Evolutionary conservation across 495 filamentous ascomycete genomes (phyloP), one percentile per base, ranked within the genome.

Genomic region (Stereocaulon alpinum): DNA sequence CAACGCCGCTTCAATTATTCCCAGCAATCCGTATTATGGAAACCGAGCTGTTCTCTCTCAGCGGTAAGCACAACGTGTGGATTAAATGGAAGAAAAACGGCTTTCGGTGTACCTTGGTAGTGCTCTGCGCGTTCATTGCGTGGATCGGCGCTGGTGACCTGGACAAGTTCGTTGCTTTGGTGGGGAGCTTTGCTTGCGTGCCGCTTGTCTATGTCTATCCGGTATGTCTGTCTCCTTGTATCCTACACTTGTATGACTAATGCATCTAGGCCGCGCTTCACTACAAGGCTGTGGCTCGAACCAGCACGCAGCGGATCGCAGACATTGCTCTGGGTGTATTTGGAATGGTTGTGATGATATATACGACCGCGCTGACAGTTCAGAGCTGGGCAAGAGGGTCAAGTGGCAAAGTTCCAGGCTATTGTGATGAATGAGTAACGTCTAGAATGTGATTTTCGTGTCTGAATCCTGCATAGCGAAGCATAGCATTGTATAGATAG

Each of bases 81-180:
- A 95, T 97, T 76, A 98, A 98, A 74, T 96, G 92, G 92, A 85
- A 94, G 78, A 98, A 98, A 83, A 98, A 98, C 64, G 75, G 84
- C 56, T 97, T 93, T 76, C 86, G 93, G 40, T 97, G 96, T 74
- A 82, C 91, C 66, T 80, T 96, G 43, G 93, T 97, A 56, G 79
- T 87, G 63, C 67, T 91, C 37, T 96, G 91, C 67, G 87, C 91
- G 3, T 66, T 87, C 43, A 84, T 96, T 62, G 91, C 91, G 1
- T 97, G 91, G 91, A 82, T 82, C 59, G 93, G 93, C 55, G 91
- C 93, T 4, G 87, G 88, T 63, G 86, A 96, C 74, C 76, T 98
- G 57, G 93, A 98, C 73, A 96, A 96, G 71, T 97, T 98, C 69
- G 93, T 98, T 20, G 86, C 89, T 17, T 76, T 98, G 27, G 90